Base-by-base conservation (phyloP, 2,329 filamentous ascomycete species). In the Nemania sp. region DNA sequence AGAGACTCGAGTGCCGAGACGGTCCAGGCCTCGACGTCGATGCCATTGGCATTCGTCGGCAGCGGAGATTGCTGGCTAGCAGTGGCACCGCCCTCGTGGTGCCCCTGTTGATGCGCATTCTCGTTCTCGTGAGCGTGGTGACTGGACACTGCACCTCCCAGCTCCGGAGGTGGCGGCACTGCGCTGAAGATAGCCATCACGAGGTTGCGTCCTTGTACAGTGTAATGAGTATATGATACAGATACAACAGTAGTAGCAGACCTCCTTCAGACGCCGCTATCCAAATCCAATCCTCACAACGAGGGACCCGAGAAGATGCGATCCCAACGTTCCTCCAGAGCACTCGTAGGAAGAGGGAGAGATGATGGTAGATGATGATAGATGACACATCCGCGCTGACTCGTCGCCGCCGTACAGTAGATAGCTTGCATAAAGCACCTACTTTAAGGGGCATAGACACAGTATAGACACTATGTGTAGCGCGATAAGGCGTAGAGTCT, bases 11-110 rank as follows among this genome's bases (percentile, higher is more conserved):
- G 76, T 5, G 82, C 80, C 15, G 77, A 78, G 48, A 81, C 73
- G 12, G 86, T 85, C 87, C 87, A 90, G 28, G 84, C 78, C 57
- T 86, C 86, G 54, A 89, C 84, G 57, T 87, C 82, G 49, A 83
- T 74, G 46, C 75, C 71, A 22, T 64, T 63, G 3, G 69, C 63
- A 33, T 67, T 48, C 66, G 49, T 53, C 59, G 61, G 42, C 37
- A 50, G 36, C 14, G 47, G 22, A 17, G 52, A 12, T 9, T 24
- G 42, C 12, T 31, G n/a, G 26, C 11, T 39, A 19, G 47, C 15
- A 1, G 43, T 9, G 19, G 42, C 9, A 6, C n/a, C n/a, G n/a
- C n/a, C n/a, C n/a, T n/a, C n/a, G n/a, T n/a, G n/a, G n/a, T n/a
- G n/a, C n/a, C n/a, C n/a, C n/a, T n/a, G n/a, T n/a, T n/a, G n/a